phyloP scores from a whole-genome alignment of 2,329 filamentous ascomycete genomes.

The Diaporthe humulicola region DNA sequence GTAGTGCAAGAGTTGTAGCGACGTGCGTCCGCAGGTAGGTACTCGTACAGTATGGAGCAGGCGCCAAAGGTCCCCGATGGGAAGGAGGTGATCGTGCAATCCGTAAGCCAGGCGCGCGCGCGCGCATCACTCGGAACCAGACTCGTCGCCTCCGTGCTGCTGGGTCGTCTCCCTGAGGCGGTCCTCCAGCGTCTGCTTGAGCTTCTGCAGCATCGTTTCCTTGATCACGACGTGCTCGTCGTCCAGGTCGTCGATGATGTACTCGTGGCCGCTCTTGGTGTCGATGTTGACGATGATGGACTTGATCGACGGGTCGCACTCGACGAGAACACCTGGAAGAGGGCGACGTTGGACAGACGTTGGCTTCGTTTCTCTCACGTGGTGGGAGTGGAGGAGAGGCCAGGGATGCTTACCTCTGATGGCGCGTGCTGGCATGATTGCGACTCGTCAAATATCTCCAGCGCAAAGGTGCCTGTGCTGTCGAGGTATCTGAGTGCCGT shows the following conservation, averaged over 20 bases:
- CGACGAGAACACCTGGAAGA: conserved; percentile 77
- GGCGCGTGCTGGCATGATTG: conserved; percentile 65
- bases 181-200: conserved; percentile 77
- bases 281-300: conserved; percentile 86
- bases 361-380: conserved; percentile 8
- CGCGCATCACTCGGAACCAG: conserved; percentile 60
- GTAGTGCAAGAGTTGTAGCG: neutral
- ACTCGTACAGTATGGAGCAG: neutral
- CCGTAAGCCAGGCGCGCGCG: neutral
- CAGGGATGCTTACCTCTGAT: conserved; percentile 61
- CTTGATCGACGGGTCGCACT: conserved; percentile 90
- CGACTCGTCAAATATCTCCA: conserved; percentile 31
- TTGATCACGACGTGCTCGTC: conserved; percentile 82
- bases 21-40: neutral
- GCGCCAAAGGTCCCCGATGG: neutral
- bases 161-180: conserved; percentile 62
- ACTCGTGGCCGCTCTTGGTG: conserved; percentile 76
- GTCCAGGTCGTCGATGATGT: conserved; percentile 85
- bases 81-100: neutral
- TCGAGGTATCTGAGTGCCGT: neutral
- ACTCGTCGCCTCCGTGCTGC: conserved; percentile 64
- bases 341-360: conserved; percentile 32
- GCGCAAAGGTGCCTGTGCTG: neutral
- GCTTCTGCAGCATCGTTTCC: conserved; percentile 75
- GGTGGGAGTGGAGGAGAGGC: neutral